A percentile compares a stretch with the other conserved stretches of the same genome.
Evolutionary conservation across 2,329 filamentous ascomycete genomes (phyloP).

Genomic region (Hypoxylon sp.): DNA sequence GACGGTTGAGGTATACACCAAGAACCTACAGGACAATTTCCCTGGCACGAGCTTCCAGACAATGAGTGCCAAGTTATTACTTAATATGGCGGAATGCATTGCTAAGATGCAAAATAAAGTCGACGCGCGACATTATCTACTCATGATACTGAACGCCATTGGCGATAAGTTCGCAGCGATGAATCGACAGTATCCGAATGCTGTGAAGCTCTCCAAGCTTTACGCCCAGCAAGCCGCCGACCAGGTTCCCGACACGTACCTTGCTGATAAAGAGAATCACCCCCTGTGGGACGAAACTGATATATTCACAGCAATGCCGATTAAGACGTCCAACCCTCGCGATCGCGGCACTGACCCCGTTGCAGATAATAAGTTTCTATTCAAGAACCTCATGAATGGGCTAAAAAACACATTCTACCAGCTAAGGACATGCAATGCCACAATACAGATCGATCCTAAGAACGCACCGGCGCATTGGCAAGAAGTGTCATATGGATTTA

Average conservation of each 20-base stretch:
- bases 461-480: slow-evolving; percentile 91
- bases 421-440: slow-evolving; percentile 86
- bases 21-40: slow-evolving; percentile 93
- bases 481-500: slow-evolving; percentile 95
- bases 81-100: slow-evolving; percentile 99
- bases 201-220: slow-evolving; percentile 87
- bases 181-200: slow-evolving; percentile 95
- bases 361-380: slow-evolving; percentile 96
- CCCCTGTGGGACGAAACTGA: slow-evolving; percentile 99
- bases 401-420: slow-evolving; percentile 97
- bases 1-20: slow-evolving; percentile 96
- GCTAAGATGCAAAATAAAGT: slow-evolving; percentile 92
- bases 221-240: slow-evolving; percentile 75
- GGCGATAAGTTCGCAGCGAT: slow-evolving; percentile 98
- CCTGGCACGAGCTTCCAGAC: slow-evolving; percentile 99
- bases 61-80: slow-evolving; percentile 95
- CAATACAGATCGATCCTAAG: slow-evolving; percentile 73
- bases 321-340: slow-evolving; percentile 91
- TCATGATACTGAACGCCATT: slow-evolving; percentile 97
- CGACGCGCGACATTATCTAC: slow-evolving; percentile 92
- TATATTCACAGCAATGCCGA: slow-evolving; percentile 94
- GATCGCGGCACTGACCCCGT: slow-evolving; percentile 91
- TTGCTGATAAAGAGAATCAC: slow-evolving; percentile 79
- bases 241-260: slow-evolving; percentile 74
- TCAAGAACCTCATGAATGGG: slow-evolving; percentile 94